These are phyloP conservation scores for Aspergillus luchuensis DNA, from an alignment of 2,329 filamentous ascomycete species.

Conservation along the genomic window DNA sequence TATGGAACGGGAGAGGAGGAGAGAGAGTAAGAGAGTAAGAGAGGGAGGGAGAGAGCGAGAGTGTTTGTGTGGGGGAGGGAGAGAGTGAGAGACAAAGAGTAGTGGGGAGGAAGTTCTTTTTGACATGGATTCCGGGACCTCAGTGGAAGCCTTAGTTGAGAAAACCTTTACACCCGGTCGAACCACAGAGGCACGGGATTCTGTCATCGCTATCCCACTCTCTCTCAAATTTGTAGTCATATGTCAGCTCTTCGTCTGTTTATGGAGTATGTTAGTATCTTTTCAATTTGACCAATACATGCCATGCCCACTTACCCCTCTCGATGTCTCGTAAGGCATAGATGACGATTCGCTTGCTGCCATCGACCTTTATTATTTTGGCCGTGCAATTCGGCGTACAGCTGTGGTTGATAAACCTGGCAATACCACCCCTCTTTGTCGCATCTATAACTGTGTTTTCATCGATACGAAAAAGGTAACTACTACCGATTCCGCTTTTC, in stretches of 20 bases:
- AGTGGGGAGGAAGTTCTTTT: not conserved
- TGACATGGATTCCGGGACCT: not conserved
- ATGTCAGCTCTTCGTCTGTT: conserved; percentile 95
- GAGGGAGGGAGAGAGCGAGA: not conserved
- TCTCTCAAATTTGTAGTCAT: conserved; percentile 99
- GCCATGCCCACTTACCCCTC: conserved; percentile 70
- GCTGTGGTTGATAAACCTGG: conserved; percentile 96
- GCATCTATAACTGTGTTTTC: conserved; percentile 97
- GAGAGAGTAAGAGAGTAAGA: not conserved
- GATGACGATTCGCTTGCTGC: conserved; percentile 97
- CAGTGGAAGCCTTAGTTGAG: conserved; percentile 69
- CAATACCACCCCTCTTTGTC: conserved; percentile 97
- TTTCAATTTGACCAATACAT: not conserved
- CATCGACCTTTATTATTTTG: conserved; percentile 98
- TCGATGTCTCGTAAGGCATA: conserved; percentile 95
- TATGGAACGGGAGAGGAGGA: not conserved
- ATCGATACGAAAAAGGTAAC: conserved; percentile 96
- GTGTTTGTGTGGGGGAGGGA: not conserved
- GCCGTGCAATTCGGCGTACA: conserved; percentile 98
- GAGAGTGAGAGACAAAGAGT: not conserved
- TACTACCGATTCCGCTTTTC: conserved; percentile 94
- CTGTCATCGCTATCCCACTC: conserved; percentile 93
- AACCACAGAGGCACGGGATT: conserved; percentile 96
- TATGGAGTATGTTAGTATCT: conserved; percentile 15
- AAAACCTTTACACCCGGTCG: conserved; percentile 95